Evolutionary conservation across 148 eudicot species (phyloP).

Genomic region (Agrostemma githago): DNA sequence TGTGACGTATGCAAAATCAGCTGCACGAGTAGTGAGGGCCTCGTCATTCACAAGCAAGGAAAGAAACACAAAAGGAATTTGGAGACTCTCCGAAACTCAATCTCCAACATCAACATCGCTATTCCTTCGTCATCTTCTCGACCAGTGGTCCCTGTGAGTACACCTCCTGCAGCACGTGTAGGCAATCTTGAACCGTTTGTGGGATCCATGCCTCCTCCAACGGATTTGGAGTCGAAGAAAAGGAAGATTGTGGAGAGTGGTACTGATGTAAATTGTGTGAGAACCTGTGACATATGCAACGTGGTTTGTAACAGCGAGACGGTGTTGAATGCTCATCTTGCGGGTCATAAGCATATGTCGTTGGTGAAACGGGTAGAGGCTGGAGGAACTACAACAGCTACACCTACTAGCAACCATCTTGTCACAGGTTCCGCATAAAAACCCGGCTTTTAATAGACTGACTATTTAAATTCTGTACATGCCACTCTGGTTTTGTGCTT

Average conservation of each 20-base stretch:
- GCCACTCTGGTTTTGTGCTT: background rate
- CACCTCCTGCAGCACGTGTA: background rate
- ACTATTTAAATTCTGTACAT: background rate
- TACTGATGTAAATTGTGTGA: constrained; percentile 23
- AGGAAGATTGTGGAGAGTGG: constrained; percentile 31
- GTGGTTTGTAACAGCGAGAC: constrained; percentile 45
- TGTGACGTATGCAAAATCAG: constrained; percentile 34
- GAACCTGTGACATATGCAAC: constrained; percentile 31
- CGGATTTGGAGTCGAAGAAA: constrained; percentile 35
- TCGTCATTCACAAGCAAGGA: constrained; percentile 18
- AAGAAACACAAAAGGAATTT: constrained; percentile 34
- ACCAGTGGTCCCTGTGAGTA: background rate
- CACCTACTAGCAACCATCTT: background rate
- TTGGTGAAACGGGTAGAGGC: constrained; percentile 30
- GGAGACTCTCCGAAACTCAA: constrained; percentile 17
- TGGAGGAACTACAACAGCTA: background rate
- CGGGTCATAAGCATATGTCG: constrained; percentile 36
- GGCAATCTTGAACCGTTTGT: constrained; percentile 3
- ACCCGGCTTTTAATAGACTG: background rate
- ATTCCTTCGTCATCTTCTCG: background rate
- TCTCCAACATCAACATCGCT: background rate
- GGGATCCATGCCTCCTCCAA: background rate
- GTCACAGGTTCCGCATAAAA: constrained; percentile 2
- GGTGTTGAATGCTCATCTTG: constrained; percentile 31
- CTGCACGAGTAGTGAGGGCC: constrained; percentile 27